A percentile compares a stretch with the other conserved stretches of the same genome.
Evolutionary conservation across 257 asterid species (phyloP).

Genomic region (Petunia secreta): DNA sequence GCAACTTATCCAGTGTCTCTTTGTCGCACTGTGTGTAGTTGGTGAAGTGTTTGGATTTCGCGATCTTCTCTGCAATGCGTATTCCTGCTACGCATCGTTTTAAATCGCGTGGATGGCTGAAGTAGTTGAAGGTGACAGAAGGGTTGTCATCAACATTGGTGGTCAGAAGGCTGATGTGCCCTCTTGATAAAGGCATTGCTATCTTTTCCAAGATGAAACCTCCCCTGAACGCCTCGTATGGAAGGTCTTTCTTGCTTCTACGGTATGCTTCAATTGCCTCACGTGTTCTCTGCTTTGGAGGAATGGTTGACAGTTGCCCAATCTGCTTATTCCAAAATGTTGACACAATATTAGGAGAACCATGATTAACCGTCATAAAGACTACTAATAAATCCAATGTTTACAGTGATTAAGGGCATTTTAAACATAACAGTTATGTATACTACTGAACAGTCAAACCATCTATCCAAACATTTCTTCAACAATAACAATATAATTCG

Average conservation of each 20-base stretch:
- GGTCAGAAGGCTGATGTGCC: conserved; percentile 57
- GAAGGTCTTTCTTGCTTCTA: conserved; percentile 49
- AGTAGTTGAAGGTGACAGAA: conserved; percentile 87
- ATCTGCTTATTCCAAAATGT: conserved; percentile 41
- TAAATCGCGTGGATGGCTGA: conserved; percentile 76
- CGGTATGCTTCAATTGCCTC: conserved; percentile 54
- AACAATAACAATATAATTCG: neutral
- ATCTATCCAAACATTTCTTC: neutral
- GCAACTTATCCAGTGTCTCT: conserved; percentile 55
- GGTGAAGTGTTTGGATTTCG: conserved; percentile 59
- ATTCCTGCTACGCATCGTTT: conserved; percentile 73
- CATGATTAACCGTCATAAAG: neutral
- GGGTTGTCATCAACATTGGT: conserved; percentile 81
- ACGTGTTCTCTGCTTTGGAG: conserved; percentile 63
- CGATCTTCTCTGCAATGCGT: conserved; percentile 70
- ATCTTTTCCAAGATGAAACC: conserved; percentile 73
- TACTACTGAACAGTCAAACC: neutral
- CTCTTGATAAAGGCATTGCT: conserved; percentile 57
- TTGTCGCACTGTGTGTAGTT: conserved; percentile 51
- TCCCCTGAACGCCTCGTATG: conserved; percentile 60
- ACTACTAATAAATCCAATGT: too few species aligned
- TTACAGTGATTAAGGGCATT: too few species aligned
- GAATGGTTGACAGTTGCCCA: conserved; percentile 83
- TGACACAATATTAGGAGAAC: neutral
- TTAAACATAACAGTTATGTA: neutral